Base-by-base conservation (phyloP, 2,329 filamentous ascomycete genomes). In the Rugonectria rugulosa region DNA sequence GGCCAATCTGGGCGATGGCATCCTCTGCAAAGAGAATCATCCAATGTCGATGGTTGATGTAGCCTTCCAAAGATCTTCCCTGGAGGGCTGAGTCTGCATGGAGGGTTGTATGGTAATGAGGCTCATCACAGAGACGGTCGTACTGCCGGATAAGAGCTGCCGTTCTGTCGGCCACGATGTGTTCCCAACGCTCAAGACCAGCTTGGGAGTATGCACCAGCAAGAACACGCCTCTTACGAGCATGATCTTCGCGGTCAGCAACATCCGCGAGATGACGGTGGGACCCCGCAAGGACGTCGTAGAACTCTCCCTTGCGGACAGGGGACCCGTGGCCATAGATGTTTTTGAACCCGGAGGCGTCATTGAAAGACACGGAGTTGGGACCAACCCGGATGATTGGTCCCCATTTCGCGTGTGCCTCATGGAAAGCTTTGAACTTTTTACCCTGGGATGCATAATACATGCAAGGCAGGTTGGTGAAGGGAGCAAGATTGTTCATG, bases 21-120 rank as follows among this genome's bases (percentile, higher is more conserved):
- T 85, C 82, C 12, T 84, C 71, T 0, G 80, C 81, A 66, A 85
- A 84, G 70, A 81, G 82, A 67, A 83, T 85, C 20, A 76, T 77
- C n/a, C 55, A 85, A n/a, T n/a, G n/a, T n/a, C n/a, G n/a, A 21
- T 79, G 61, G 60, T 79, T 78, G 1, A 74, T 73, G 0, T 72
- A 72, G 10, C 82, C 83, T 56, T 82, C 76, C 49, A 75, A n/a
- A n/a, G n/a, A n/a, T n/a, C n/a, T n/a, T n/a, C n/a, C n/a, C n/a
- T n/a, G n/a, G n/a, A n/a, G n/a, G n/a, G n/a, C n/a, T n/a, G n/a
- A 50, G 42, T 82, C 79, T 23, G 70, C 63, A 1, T n/a, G n/a
- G n/a, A n/a, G n/a, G n/a, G n/a, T n/a, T n/a, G n/a, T n/a, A n/a
- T n/a, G n/a, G n/a, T n/a, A n/a, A n/a, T n/a, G 66, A 1, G 77